Percentiles rank a stretch among this genome's conserved stretches.
Conservation (phyloP, 192 early-diverging fungal genomes). For the Podila epicladia region DNA sequence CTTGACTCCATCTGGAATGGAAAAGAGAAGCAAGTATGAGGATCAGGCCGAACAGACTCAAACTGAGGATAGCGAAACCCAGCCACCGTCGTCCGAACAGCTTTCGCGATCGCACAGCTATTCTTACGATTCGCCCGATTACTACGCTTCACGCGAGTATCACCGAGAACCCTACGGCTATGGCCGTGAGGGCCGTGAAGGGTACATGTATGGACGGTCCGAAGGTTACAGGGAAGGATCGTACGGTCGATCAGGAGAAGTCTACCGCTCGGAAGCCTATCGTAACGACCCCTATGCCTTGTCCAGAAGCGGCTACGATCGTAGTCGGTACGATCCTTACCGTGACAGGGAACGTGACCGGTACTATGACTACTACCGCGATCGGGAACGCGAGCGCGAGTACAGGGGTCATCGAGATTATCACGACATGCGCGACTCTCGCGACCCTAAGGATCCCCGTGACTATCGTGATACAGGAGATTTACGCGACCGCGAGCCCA, state of each 20-base stretch:
- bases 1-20: slow-evolving; percentile 46
- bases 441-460: slow-evolving; percentile 18
- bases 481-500: slow-evolving; percentile 20
- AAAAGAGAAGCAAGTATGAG: slow-evolving; percentile 43
- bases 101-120: slow-evolving; percentile 22
- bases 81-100: slow-evolving; percentile 7
- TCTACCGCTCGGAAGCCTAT: slow-evolving; percentile 23
- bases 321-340: slow-evolving; percentile 47
- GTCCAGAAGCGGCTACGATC: slow-evolving; percentile 32
- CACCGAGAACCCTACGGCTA: slow-evolving; percentile 33
- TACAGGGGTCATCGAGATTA: slow-evolving; percentile 31
- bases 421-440: slow-evolving; percentile 31
- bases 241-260: slow-evolving; percentile 31
- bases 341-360: slow-evolving; percentile 39
- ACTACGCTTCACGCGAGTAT: slow-evolving; percentile 14
- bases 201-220: slow-evolving; percentile 20
- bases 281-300: slow-evolving; percentile 35
- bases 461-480: slow-evolving; percentile 15
- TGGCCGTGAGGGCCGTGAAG: slow-evolving; percentile 9
- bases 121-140: slow-evolving; percentile 31
- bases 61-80: slow-evolving; percentile 18
- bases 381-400: slow-evolving; percentile 40
- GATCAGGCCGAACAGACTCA: background rate
- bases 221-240: slow-evolving; percentile 36
- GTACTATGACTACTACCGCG: slow-evolving; percentile 43